phyloP scores from a whole-genome alignment of 169 alveolate species.

The Cryptosporidium canis region DNA sequence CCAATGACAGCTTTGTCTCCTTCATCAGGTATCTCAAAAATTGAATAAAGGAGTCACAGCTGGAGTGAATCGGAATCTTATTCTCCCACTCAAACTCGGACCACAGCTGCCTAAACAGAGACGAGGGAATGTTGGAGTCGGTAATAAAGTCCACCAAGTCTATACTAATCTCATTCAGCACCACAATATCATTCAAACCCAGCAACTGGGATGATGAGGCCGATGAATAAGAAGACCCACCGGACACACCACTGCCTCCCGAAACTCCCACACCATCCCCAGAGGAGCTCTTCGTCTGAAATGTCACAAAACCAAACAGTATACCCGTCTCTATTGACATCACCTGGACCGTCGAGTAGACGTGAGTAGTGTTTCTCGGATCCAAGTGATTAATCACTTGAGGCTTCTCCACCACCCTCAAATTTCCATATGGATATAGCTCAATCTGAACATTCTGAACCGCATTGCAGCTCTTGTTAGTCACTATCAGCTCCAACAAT shows the following conservation, averaged over 20 bases:
- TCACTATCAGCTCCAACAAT: constrained; percentile 84
- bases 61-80: constrained; percentile 81
- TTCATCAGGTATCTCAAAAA: constrained; percentile 36
- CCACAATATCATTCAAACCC: constrained; percentile 80
- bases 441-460: constrained; percentile 91
- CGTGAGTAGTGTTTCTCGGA: constrained; percentile 81
- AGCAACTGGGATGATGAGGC: constrained; percentile 15
- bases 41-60: constrained; percentile 32
- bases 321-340: constrained; percentile 88
- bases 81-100: constrained; percentile 96
- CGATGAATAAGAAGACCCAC: background rate
- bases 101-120: constrained; percentile 92
- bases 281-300: constrained; percentile 83
- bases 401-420: constrained; percentile 84
- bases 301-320: constrained; percentile 92
- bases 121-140: constrained; percentile 87
- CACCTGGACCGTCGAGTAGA: constrained; percentile 83
- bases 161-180: constrained; percentile 86
- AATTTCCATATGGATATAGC: constrained; percentile 86
- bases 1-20: constrained; percentile 53
- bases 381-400: constrained; percentile 83
- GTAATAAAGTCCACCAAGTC: constrained; percentile 88
- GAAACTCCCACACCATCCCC: background rate
- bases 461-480: constrained; percentile 87
- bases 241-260: background rate